Base-by-base conservation (phyloP, 495 filamentous ascomycete species). In the Entonaema liquescens region DNA sequence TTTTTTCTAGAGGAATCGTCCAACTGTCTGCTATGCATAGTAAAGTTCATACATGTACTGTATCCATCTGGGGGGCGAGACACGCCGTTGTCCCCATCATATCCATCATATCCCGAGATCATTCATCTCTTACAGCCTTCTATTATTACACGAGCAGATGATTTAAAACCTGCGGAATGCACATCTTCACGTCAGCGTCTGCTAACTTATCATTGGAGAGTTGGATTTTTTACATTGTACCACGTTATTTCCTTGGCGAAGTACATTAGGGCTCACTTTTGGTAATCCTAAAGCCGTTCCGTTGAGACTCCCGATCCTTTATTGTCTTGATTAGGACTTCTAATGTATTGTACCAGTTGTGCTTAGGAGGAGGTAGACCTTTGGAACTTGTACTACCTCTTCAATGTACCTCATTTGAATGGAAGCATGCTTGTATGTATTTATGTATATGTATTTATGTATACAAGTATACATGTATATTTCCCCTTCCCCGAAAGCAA, bases 241-340 rank as follows among this genome's bases (percentile, higher is more conserved):
- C 59, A 59, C 60, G 60, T 70, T 31, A 33, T 23, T 62, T 60
- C 47, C 59, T 63, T 67, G 69, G 69, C 59, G 52, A 60, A 47
- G 29, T 52, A 57, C 54, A 53, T n/a, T 53, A 57, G 33, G 38
- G 54, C 54, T 57, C 33, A 36, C 19, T 40, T 57, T 57, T 38
- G 54, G 31, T 57, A 58, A 68, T 68, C 50, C 59, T 36, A 67
- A 52, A 31, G 64, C 61, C 25, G 49, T 38, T 67, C 64, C 54
- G 69, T 67, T 58, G 69, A 72, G 68, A 72, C 69, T 72, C 69
- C 69, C 69, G 69, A 72, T 68, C 60, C 64, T 72, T 72, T 63
- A 59, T 35, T 64, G 69, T 64, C 7, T 59, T 49, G 40, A 52
- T 50, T 55, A 54, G 50, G n/a, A n/a, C n/a, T n/a, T n/a, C n/a